Evolutionary conservation across 768 basidiomycete species (phyloP).

Genomic region (Auricularia heimuer): DNA sequence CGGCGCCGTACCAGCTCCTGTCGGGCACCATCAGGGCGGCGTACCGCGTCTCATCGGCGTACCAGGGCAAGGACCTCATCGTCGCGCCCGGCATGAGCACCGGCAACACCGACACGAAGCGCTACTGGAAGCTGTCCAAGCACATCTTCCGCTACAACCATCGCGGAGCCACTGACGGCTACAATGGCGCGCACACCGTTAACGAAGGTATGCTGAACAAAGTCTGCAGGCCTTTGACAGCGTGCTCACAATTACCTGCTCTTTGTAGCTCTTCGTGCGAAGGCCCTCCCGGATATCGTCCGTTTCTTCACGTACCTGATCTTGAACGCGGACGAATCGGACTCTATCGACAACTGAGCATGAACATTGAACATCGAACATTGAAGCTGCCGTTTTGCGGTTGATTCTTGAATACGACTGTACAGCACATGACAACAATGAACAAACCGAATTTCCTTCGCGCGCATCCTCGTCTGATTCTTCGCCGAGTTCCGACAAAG

Average conservation of each 20-base stretch:
- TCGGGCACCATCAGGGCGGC: conserved; percentile 53
- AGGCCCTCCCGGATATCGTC: conserved; percentile 52
- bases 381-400: no score
- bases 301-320: conserved; percentile 57
- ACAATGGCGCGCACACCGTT: conserved; percentile 54
- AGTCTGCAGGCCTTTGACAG: neutral
- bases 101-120: conserved; percentile 39
- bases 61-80: conserved; percentile 3
- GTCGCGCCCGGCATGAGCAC: conserved; percentile 31
- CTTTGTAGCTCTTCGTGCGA: conserved; percentile 35
- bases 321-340: conserved; percentile 55
- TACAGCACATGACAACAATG: no score
- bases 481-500: no score
- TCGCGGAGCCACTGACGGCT: conserved; percentile 20
- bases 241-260: conserved; percentile 7
- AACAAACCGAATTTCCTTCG: no score
- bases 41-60: conserved; percentile 14
- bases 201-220: conserved; percentile 47
- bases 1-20: conserved; percentile 38
- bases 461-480: no score
- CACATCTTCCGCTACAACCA: conserved; percentile 66
- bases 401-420: no score
- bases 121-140: conserved; percentile 40
- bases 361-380: neutral
- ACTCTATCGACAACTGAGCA: conserved; percentile 1